These are phyloP conservation scores for Podospora fimiseda DNA, from an alignment of 495 filamentous ascomycete genomes.

Conservation along the genomic window DNA sequence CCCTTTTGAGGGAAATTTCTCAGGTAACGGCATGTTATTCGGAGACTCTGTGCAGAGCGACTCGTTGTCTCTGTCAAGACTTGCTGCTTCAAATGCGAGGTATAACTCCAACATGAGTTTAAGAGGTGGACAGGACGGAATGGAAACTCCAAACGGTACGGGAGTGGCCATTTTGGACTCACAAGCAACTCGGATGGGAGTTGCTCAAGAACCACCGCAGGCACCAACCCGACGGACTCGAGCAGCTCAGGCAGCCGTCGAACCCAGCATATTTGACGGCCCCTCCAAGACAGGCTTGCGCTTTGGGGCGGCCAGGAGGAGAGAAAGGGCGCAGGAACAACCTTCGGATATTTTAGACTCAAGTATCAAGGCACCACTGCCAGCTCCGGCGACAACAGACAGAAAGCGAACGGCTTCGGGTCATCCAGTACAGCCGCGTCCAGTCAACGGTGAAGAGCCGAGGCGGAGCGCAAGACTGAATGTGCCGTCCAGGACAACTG, in stretches of 20 bases:
- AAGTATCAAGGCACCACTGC: slow-evolving; percentile 8
- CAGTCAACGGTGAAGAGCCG: slow-evolving; percentile 54
- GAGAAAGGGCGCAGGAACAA: slow-evolving; percentile 32
- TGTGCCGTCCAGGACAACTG: slow-evolving; percentile 47
- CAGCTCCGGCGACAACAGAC: slow-evolving; percentile 40
- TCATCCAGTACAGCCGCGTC: slow-evolving; percentile 58
- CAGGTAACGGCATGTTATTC: slow-evolving; percentile 27
- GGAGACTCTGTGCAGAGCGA: slow-evolving; percentile 35
- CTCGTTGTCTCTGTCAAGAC: slow-evolving; percentile 36
- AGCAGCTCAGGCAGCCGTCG: slow-evolving; percentile 50
- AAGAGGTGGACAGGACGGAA: slow-evolving; percentile 23
- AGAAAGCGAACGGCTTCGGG: slow-evolving; percentile 85
- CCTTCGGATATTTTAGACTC: slow-evolving; percentile 18
- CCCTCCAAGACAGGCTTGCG: slow-evolving; percentile 59
- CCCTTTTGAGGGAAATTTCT: slow-evolving; percentile 37
- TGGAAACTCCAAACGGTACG: slow-evolving; percentile 35
- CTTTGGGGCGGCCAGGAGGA: slow-evolving; percentile 43
- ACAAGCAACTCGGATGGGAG: slow-evolving; percentile 26
- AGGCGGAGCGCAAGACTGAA: slow-evolving; percentile 71
- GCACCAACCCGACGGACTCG: slow-evolving; percentile 60
- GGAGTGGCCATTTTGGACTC: slow-evolving; percentile 24
- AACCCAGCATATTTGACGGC: slow-evolving; percentile 49
- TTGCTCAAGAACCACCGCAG: slow-evolving; percentile 53
- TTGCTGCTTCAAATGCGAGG: slow-evolving; percentile 33
- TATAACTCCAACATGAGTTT: slow-evolving; percentile 19